These are phyloP conservation scores for Rosellinia necatrix DNA, from an alignment of 2,329 filamentous ascomycete genomes.

Conservation along the genomic window DNA sequence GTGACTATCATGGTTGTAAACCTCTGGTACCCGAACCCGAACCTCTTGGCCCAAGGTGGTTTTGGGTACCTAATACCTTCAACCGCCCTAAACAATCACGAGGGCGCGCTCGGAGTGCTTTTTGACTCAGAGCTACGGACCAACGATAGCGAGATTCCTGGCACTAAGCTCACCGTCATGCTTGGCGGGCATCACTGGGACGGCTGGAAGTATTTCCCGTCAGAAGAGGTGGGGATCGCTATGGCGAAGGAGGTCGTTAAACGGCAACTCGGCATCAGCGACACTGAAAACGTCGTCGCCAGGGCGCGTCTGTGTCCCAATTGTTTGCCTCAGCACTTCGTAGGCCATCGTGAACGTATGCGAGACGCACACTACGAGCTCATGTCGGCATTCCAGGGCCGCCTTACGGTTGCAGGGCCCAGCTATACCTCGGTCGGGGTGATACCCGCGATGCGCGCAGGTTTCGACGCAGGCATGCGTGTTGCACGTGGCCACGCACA, in stretches of 20 bases:
- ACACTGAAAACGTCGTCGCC: conserved; percentile 62
- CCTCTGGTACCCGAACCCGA: conserved; percentile 73
- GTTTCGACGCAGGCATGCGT: conserved; percentile 48
- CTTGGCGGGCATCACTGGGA: conserved; percentile 94
- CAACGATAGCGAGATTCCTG: conserved; percentile 44
- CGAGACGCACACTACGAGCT: conserved; percentile 60
- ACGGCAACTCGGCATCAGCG: conserved; percentile 73
- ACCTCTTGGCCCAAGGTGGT: conserved; percentile 66
- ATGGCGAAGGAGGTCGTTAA: conserved; percentile 73
- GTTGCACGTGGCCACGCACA: conserved; percentile 37
- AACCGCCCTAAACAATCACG: conserved; percentile 75
- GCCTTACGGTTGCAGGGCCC: conserved; percentile 66
- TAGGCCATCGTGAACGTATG: conserved; percentile 74
- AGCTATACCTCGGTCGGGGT: conserved; percentile 59
- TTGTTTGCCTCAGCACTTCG: conserved; percentile 88
- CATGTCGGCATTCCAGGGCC: conserved; percentile 59
- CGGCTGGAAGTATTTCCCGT: conserved; percentile 61
- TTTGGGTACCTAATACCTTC: conserved; percentile 93
- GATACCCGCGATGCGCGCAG: conserved; percentile 57
- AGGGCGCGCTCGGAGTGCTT: conserved; percentile 85
- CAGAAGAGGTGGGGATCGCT: conserved; percentile 65
- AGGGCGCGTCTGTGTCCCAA: conserved; percentile 64
- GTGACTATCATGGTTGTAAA: conserved; percentile 93
- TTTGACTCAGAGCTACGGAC: conserved; percentile 74
- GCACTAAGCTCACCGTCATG: conserved; percentile 92